A percentile compares a stretch with the other conserved stretches of the same genome.
Evolutionary conservation across 2,329 filamentous ascomycete species (phyloP).

Genomic region (Pseudohalonectria lignicola): DNA sequence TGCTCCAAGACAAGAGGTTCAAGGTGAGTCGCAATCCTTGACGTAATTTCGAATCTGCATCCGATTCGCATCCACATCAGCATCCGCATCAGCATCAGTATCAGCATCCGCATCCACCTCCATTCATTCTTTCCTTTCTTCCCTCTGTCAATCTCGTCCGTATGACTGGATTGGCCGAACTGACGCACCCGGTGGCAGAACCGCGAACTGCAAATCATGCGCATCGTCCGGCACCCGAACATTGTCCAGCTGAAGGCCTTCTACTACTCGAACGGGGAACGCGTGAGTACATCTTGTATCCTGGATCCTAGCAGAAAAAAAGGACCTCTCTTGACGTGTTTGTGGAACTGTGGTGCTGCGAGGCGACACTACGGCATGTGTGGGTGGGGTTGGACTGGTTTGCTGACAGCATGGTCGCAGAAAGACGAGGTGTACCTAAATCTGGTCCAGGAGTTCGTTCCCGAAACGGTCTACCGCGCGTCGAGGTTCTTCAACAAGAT

Average conservation of each 20-base stretch:
- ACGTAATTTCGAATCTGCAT: too few species aligned
- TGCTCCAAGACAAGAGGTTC: slow-evolving; percentile 98
- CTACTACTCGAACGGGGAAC: slow-evolving; percentile 98
- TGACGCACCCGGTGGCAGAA: slow-evolving; percentile 56
- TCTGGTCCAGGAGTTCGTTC: slow-evolving; percentile 93
- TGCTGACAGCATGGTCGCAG: too few species aligned
- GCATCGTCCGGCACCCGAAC: slow-evolving; percentile 96
- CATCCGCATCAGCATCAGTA: neutral
- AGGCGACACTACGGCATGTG: too few species aligned
- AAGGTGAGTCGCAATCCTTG: slow-evolving; percentile 59
- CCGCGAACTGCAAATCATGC: slow-evolving; percentile 98
- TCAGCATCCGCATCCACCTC: too few species aligned
- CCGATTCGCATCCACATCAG: neutral
- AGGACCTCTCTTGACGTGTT: too few species aligned
- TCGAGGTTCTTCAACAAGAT: slow-evolving; percentile 99
- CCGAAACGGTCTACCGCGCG: slow-evolving; percentile 95
- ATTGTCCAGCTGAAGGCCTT: slow-evolving; percentile 99
- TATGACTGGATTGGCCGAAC: neutral
- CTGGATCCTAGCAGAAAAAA: too few species aligned
- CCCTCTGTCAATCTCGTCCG: neutral
- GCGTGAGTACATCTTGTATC: slow-evolving; percentile 66
- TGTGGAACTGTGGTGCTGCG: too few species aligned
- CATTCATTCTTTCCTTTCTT: neutral
- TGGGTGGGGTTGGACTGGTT: too few species aligned
- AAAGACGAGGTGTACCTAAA: slow-evolving; percentile 99